phyloP scores from a whole-genome alignment of 2,329 filamentous ascomycete genomes.

The Ramularia endophylla region DNA sequence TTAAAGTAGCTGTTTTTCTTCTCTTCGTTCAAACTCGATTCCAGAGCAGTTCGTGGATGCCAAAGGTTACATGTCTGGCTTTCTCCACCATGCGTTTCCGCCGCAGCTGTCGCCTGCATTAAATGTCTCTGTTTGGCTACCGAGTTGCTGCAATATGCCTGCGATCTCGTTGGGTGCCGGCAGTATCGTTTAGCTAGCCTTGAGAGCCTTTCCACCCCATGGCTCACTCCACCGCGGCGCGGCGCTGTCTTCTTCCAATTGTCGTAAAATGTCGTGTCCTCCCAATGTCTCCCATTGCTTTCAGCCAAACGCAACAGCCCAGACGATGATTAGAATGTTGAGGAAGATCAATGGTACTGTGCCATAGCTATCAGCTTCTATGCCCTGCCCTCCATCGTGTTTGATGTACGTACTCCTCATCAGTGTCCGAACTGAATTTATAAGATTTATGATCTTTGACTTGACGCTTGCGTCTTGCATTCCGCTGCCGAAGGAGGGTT shows the following conservation, averaged over 20 bases:
- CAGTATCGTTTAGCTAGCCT: too few species aligned
- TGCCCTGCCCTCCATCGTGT: constrained; percentile 7
- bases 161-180: too few species aligned
- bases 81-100: too few species aligned
- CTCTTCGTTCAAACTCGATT: too few species aligned
- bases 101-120: too few species aligned
- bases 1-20: too few species aligned
- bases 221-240: neutral
- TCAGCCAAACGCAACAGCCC: constrained; percentile 31
- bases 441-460: constrained; percentile 80
- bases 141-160: too few species aligned
- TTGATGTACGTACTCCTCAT: constrained; percentile 70
- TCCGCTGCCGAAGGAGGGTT: constrained; percentile 75
- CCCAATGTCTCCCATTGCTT: neutral
- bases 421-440: constrained; percentile 81
- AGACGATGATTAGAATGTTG: constrained; percentile 77
- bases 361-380: neutral
- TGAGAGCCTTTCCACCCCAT: too few species aligned
- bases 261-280: constrained; percentile 1
- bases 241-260: constrained; percentile 1
- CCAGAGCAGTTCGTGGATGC: too few species aligned
- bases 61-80: too few species aligned
- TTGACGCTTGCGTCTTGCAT: constrained; percentile 69
- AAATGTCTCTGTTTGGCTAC: too few species aligned
- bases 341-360: constrained; percentile 78